Conservation (phyloP, 148 eudicot species). For the Chenopodium quinoa region DNA sequence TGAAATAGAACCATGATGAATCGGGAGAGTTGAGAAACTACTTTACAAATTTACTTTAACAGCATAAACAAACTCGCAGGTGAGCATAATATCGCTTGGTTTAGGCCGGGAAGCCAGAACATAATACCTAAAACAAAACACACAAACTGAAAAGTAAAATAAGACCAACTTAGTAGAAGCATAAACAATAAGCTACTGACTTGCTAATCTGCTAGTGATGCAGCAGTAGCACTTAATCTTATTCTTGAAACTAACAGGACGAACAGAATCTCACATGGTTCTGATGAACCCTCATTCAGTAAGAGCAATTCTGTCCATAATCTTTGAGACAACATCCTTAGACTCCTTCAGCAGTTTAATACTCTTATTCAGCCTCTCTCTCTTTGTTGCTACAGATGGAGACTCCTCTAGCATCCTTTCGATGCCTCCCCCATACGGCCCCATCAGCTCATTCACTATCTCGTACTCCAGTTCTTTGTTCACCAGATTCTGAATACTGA, state of each 20-base stretch:
- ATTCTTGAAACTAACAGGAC: too few relatives aligned
- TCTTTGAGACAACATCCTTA: conserved; percentile 39
- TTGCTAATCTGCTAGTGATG: neutral
- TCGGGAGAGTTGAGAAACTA: too few relatives aligned
- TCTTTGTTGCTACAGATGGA: conserved; percentile 33
- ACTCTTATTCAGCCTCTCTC: conserved; percentile 47
- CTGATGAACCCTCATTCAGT: neutral
- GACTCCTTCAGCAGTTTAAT: conserved; percentile 56
- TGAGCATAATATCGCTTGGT: too few relatives aligned
- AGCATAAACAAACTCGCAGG: too few relatives aligned
- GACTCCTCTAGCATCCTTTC: conserved; percentile 51
- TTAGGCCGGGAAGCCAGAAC: too few relatives aligned
- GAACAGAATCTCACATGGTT: too few relatives aligned
- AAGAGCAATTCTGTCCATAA: conserved; percentile 34
- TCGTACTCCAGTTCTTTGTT: conserved; percentile 46
- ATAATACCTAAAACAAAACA: too few relatives aligned
- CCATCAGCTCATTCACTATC: conserved; percentile 49
- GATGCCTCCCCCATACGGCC: conserved; percentile 36
- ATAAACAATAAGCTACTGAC: neutral
- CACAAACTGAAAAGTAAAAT: too few relatives aligned
- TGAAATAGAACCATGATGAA: too few relatives aligned
- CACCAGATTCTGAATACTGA: conserved; percentile 45
- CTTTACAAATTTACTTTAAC: too few relatives aligned
- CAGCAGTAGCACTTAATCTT: too few relatives aligned
- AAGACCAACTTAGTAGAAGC: neutral